Conservation (phyloP, 2,329 filamentous ascomycete species). For the Fragosphaeria purpurea region DNA sequence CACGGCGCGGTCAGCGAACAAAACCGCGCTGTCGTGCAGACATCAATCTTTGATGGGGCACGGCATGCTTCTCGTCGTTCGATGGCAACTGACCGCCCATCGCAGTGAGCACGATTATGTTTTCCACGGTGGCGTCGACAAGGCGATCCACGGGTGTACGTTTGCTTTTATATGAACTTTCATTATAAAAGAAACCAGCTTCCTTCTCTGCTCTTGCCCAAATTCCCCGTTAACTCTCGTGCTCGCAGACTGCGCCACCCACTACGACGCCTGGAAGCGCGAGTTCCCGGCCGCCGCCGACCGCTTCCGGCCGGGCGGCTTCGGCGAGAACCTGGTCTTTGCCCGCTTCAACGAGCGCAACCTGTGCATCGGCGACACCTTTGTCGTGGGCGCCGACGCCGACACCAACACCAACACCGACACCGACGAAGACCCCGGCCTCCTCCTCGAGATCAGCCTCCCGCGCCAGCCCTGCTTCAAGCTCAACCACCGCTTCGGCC, state of each 20-base stretch:
- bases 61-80: too few species aligned
- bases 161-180: too few species aligned
- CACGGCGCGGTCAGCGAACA: too few species aligned
- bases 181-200: slow-evolving; percentile 15
- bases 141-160: slow-evolving; percentile 48
- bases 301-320: slow-evolving; percentile 46
- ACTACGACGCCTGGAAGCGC: slow-evolving; percentile 45
- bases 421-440: slow-evolving; percentile 19
- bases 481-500: slow-evolving; percentile 55
- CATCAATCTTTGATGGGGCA: too few species aligned
- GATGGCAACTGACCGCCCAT: too few species aligned
- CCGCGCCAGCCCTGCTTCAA: slow-evolving; percentile 59
- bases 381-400: slow-evolving; percentile 31
- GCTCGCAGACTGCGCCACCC: slow-evolving; percentile 43
- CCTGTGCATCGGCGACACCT: slow-evolving; percentile 54
- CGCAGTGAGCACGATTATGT: slow-evolving; percentile 45
- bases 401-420: too few species aligned
- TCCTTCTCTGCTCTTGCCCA: neutral
- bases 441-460: slow-evolving; percentile 48
- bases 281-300: slow-evolving; percentile 41
- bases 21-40: too few species aligned
- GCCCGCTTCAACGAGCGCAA: slow-evolving; percentile 51
- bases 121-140: slow-evolving; percentile 53
- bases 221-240: neutral
- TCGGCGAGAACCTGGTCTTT: slow-evolving; percentile 56